A percentile compares a stretch with the other conserved stretches of the same genome.
These are phyloP conservation scores for Benincasa hispida DNA, from an alignment of 306 rosid species.

Conservation along the genomic window DNA sequence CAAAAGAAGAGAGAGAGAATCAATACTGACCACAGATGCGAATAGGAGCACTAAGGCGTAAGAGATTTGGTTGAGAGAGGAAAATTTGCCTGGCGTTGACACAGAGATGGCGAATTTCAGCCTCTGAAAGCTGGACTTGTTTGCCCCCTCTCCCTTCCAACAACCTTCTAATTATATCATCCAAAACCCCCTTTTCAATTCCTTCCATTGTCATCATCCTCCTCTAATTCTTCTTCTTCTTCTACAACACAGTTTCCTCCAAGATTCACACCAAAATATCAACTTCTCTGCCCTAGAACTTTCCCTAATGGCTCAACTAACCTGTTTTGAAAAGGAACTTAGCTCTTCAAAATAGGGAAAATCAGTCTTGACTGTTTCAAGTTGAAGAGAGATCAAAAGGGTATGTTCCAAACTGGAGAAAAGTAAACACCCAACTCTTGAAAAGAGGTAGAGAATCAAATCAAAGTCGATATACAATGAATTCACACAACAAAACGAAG, in stretches of 20 bases:
- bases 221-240: slow-evolving; percentile 9
- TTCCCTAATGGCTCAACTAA: neutral
- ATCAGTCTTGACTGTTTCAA: neutral
- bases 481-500: neutral
- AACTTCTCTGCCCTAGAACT: neutral
- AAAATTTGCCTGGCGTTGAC: slow-evolving; percentile 86
- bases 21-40: slow-evolving; percentile 60
- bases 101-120: slow-evolving; percentile 96
- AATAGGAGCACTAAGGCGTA: slow-evolving; percentile 56
- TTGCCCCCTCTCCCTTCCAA: slow-evolving; percentile 77
- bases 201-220: slow-evolving; percentile 82
- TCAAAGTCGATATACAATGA: neutral
- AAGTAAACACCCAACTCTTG: neutral
- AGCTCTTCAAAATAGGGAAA: neutral
- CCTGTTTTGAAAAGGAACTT: neutral
- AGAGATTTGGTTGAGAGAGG: slow-evolving; percentile 82
- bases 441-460: neutral
- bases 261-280: neutral
- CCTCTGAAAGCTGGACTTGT: slow-evolving; percentile 91
- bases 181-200: slow-evolving; percentile 60
- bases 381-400: neutral
- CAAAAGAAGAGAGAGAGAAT: neutral
- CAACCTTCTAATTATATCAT: slow-evolving; percentile 74
- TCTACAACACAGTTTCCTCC: neutral
- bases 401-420: slow-evolving; percentile 2